Base-by-base conservation (phyloP, 345 rosid species). In the Combretum micranthum region DNA sequence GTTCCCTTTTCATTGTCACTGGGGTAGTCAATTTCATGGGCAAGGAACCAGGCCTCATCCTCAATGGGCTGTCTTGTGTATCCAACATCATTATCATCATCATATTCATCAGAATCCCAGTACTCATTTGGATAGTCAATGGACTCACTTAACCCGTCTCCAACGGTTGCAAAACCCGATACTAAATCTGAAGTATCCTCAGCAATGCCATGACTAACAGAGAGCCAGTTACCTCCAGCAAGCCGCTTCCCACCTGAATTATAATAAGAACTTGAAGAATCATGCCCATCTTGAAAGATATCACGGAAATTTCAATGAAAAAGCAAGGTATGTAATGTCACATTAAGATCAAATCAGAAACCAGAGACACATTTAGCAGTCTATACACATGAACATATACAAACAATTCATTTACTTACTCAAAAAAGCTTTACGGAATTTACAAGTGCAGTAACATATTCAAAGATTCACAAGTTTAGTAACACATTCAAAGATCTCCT, bases 91-190 rank as follows among this genome's bases (percentile, higher is more conserved):
- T 87, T 96, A n/a, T 94, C 95, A 3, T 94, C 96, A 5, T 94
- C 99, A 64, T 94, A 94, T 67, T 94, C 96, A 55, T 94, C 99
- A 42, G 99, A 94, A 64, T 94, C 99, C 99, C 99, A 94, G 73
- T 87, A 90, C 42, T 94, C 96, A 54, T 94, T 84, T 23, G 84
- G 85, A 61, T 85, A 90, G 70, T 94, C 97, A 61, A 89, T 69
- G 43, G 96, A 83, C 81, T 87, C 97, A 78, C 93, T 87, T 57
- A 85, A 72, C 69, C 96, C 99, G 77, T 90, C 97, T 61, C 96
- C 99, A 26, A 87, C 74, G 39, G 99, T 90, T 57, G 97, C 99
- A 81, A 94, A 90, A 58, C 99, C 97, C 56, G 99, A 94, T 70
- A 90, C 88, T 62, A 94, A 73, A 83, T 94, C 99, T 68, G 95